Base-by-base conservation (phyloP, 2,329 filamentous ascomycete genomes). In the Beauveria bassiana region DNA sequence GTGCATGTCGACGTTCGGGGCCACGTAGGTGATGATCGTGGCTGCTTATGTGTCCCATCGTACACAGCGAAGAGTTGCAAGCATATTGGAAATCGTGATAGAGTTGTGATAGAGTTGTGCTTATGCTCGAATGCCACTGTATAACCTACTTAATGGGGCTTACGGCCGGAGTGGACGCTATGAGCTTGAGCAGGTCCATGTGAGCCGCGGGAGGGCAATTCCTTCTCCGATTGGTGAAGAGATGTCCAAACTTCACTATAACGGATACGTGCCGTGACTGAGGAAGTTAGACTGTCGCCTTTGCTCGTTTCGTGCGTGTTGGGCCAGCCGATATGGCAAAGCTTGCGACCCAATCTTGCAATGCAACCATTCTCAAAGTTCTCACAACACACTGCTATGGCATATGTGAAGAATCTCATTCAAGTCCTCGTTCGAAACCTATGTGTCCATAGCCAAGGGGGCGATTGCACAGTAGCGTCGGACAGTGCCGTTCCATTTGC, bases 91-190 rank as follows among this genome's bases (percentile, higher is more conserved):
- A 26, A 4, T 26, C 5, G 24, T 5, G 24, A 26, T 26, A 26
- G 24, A 18, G 24, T 20, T 20, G n/a, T n/a, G 54, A 34, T 57
- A 51, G 34, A 40, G 24, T 59, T 52, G 24, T 59, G 34, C 22
- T 45, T 52, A 59, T 22, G 24, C 57, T 52, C 24, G 34, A 43
- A 38, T 28, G 22, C 20, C 8, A 22, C 9, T 50, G 8, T 46
- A 40, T 45, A 26, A 47, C 58, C 58, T 60, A 42, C 58, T 50
- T 60, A 54, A 53, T 60, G n/a, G 26, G 46, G 58, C 40, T 54
- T 54, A 47, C 26, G 20, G 12, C 28, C 28, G 28, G 46, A 7
- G 46, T 31, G 46, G 1, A 24, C 49, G 45, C 55, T 40, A 22
- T n/a, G 10, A 28, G 53, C 1, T 34, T 16, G 31, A 31, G 12